Base-by-base conservation (phyloP, 2,329 filamentous ascomycete genomes). In the Trichoderma sp. region DNA sequence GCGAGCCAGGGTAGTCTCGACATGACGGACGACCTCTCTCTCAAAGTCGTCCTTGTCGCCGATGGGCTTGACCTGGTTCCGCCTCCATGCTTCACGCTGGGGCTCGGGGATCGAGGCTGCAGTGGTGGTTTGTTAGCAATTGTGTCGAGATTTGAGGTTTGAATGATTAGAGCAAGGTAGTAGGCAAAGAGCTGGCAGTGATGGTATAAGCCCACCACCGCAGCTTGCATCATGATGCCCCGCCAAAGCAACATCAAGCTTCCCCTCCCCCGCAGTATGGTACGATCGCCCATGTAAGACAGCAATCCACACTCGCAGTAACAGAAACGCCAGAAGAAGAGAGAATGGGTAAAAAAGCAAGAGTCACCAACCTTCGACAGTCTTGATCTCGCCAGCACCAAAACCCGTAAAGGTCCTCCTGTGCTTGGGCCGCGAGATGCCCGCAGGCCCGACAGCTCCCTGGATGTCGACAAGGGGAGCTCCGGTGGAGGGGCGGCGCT, bases 381-480 rank as follows among this genome's bases (percentile, higher is more conserved):
- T 90, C 82, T 97, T 97, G 82, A 97, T 97, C 75, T 99, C 95
- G 43, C 86, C 83, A 30, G 93, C 85, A 41, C 93, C 93, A 75
- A 98, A 95, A 9, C 95, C 95, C 10, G 95, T 99, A 70, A 91
- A 91, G n/a, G 94, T 98, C 71, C 95, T 88, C 83, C 92, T 97
- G 82, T 99, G 95, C 81, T 98, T 99, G 52, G 95, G 95, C 67
- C 95, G 86, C 28, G 85, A 87, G 79, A 90, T 89, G 75, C 96
- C 94, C 48, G 89, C 89, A 47, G 93, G 92, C n/a, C 90, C 90
- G 65, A 97, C 87, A 19, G 91, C 89, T 69, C 93, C 93, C 77
- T 91, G 85, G 68, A 98, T 89, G 75, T 97, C 92, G 69, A 91
- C 87, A 71, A 97, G 89, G 54, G 93, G 93, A 71, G 91, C 91